Base-by-base conservation (phyloP, 352 stramenopile genomes). In the Aphanomyces euteiches region DNA sequence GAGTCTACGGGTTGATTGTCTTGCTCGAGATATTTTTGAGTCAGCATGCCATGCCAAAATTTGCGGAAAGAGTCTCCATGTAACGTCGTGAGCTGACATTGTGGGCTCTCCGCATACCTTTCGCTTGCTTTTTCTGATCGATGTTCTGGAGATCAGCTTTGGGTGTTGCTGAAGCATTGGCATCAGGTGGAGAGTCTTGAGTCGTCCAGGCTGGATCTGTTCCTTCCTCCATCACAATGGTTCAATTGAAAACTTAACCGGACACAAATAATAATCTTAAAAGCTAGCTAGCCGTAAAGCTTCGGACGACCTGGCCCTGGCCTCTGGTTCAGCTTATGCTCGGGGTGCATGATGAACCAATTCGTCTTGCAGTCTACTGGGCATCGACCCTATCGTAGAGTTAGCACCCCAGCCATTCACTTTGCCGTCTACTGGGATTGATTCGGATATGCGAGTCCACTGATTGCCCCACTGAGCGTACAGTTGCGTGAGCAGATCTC, bases 381-480 rank as follows among this genome's bases (percentile, higher is more conserved):
- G 36, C 63, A 69, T 37, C 63, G 63, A 43, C 63, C 63, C 50
- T 58, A 19, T 36, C 17, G 7, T 19, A 58, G 50, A 19, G 36
- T 37, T 7, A 17, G 10, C 17, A 37, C 36, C 10, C 50, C 1
- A 13, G 36, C 36, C 15, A 28, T 50, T n/a, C 43, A 50, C 8
- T 3, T 37, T 3, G 21, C 7, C 19, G 21, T 8, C 21, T 58
- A 69, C 63, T 21, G 68, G 68, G 65, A 73, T 64, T 15, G 40
- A 37, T 19, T 73, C 57, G 19, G 89, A 81, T 73, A 96, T 96
- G 59, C 98, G 89, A 10, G 92, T 96, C 96, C 96, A 99, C 41
- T 93, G 90, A 74, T 98, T 98, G 19, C 95, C 96, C 65, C 97
- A 82, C 34, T 82, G 82, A 43, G 92, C 83, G 66, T 98, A 96